Percentiles rank a stretch among this genome's conserved stretches.
Conservation (phyloP, 768 basidiomycete species). For the Rhodosporidiobolus sp. region DNA sequence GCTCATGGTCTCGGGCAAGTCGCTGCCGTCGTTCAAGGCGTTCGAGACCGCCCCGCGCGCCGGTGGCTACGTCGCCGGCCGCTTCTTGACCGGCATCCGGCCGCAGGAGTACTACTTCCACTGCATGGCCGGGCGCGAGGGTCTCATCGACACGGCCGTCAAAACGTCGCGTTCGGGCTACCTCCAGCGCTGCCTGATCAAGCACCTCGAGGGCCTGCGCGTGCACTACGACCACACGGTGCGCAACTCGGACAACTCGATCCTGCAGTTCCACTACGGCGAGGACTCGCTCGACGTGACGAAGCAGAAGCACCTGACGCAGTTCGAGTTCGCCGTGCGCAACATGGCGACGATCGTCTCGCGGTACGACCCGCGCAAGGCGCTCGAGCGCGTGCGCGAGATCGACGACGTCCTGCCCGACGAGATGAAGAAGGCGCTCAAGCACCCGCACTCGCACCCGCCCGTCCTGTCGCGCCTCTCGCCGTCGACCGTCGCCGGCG, state of each 20-base stretch:
- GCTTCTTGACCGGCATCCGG: conserved; percentile 95
- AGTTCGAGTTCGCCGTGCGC: conserved; percentile 88
- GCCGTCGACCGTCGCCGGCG: conserved; percentile 77
- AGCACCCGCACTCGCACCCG: conserved; percentile 61
- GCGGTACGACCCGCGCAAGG: conserved; percentile 57
- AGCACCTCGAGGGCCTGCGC: conserved; percentile 93
- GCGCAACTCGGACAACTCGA: conserved; percentile 84
- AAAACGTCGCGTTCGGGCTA: conserved; percentile 99
- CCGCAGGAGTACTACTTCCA: conserved; percentile 99
- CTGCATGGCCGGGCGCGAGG: conserved; percentile 99
- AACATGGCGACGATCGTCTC: conserved; percentile 77
- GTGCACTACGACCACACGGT: conserved; percentile 98
- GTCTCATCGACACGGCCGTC: conserved; percentile 97
- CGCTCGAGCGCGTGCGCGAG: conserved; percentile 60
- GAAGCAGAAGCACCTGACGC: conserved; percentile 88
- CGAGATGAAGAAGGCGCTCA: conserved; percentile 80
- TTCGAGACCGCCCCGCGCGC: conserved; percentile 99
- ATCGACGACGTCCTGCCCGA: conserved; percentile 57
- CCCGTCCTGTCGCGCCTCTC: conserved; percentile 72
- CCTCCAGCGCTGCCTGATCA: conserved; percentile 94
- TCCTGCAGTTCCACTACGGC: conserved; percentile 96
- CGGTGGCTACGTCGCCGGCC: conserved; percentile 95
- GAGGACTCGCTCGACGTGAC: conserved; percentile 96
- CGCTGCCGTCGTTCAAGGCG: conserved; percentile 89
- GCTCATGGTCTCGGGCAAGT: conserved; percentile 98